phyloP scores from a whole-genome alignment of 441 rosid genomes.

The Flueggea neowawraea region DNA sequence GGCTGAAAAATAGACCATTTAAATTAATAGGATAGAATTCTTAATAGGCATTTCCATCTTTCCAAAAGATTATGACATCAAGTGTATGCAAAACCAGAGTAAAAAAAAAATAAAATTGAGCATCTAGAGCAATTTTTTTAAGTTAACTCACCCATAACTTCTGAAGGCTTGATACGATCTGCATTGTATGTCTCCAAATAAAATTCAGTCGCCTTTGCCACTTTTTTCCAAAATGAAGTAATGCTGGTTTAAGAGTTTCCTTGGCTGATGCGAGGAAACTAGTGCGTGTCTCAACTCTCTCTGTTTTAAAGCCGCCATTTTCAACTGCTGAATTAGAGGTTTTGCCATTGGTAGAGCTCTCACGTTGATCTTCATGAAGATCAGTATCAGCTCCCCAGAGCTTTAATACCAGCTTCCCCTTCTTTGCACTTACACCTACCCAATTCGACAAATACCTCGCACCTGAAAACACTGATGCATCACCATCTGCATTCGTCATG shows the following conservation, averaged over 20 bases:
- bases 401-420: slow-evolving; percentile 39
- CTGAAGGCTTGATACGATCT: slow-evolving; percentile 43
- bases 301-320: slow-evolving; percentile 36
- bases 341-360: slow-evolving; percentile 39
- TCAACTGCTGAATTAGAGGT: slow-evolving; percentile 34
- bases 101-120: background rate
- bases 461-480: slow-evolving; percentile 37
- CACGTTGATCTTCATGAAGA: slow-evolving; percentile 42
- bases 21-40: no score
- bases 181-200: slow-evolving; percentile 50
- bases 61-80: background rate
- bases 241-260: slow-evolving; percentile 74
- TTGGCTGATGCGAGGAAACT: slow-evolving; percentile 65
- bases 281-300: slow-evolving; percentile 49
- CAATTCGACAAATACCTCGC: slow-evolving; percentile 51
- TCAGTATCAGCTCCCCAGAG: slow-evolving; percentile 52
- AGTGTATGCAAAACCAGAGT: background rate
- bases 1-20: no score
- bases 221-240: slow-evolving; percentile 63
- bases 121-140: slow-evolving; percentile 1
- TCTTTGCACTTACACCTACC: slow-evolving; percentile 48
- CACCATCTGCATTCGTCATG: slow-evolving; percentile 42
- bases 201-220: slow-evolving; percentile 75
- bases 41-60: background rate
- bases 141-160: slow-evolving; percentile 78